Evolutionary conservation across 2,329 filamentous ascomycete species (phyloP).

Genomic region (Aspergillus sp.): DNA sequence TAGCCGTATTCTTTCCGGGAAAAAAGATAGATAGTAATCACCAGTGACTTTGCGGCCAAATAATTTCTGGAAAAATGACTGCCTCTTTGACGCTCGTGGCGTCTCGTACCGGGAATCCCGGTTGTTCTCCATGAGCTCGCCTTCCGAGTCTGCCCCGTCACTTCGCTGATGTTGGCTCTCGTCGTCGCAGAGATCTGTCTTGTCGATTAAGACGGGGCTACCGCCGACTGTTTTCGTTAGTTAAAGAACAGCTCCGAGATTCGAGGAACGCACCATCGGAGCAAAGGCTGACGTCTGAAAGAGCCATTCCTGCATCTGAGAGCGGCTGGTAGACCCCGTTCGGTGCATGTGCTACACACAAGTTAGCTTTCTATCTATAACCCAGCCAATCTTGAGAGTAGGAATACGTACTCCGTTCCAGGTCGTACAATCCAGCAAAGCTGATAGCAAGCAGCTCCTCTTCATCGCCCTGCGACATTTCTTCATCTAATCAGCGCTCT

Average conservation of each 20-base stretch:
- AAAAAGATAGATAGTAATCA: not conserved
- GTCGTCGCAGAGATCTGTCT: slow-evolving; percentile 27
- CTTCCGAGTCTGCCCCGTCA: slow-evolving; percentile 14
- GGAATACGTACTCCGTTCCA: slow-evolving; percentile 30
- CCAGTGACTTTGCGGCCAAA: slow-evolving; percentile 33
- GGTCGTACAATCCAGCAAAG: slow-evolving; percentile 34
- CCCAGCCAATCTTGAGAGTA: not conserved
- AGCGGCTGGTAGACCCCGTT: slow-evolving; percentile 29
- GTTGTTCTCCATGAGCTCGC: slow-evolving; percentile 19
- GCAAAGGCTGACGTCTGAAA: slow-evolving; percentile 22
- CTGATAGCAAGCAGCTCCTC: slow-evolving; percentile 36
- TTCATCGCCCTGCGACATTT: slow-evolving; percentile 33
- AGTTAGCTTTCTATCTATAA: slow-evolving; percentile 11
- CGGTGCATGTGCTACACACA: slow-evolving; percentile 31
- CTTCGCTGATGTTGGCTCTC: slow-evolving; percentile 21
- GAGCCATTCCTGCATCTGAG: slow-evolving; percentile 10
- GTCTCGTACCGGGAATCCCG: slow-evolving; percentile 11
- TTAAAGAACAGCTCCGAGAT: no score
- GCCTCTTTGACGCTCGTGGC: slow-evolving; percentile 25
- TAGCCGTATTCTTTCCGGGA: not conserved
- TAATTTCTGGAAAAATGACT: slow-evolving; percentile 31
- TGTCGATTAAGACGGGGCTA: slow-evolving; percentile 16
- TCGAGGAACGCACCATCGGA: slow-evolving; percentile 22
- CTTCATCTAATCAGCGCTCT: slow-evolving; percentile 13
- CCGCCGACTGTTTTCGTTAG: slow-evolving; percentile 11